phyloP scores from a whole-genome alignment of 371 early-diverging fungal species.

The Mortierella sp. region DNA sequence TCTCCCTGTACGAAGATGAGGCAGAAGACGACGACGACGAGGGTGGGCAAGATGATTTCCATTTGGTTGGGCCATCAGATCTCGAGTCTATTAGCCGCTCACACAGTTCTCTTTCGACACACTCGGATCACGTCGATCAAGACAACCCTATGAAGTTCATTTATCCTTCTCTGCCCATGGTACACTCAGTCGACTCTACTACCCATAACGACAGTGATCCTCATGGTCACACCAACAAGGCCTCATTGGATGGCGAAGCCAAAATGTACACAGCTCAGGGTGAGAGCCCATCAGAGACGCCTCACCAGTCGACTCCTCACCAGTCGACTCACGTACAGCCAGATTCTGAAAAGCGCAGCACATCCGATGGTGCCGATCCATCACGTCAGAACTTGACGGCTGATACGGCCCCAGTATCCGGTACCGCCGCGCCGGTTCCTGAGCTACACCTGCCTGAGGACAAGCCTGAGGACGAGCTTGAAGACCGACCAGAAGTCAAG shows the following conservation, averaged over 20 bases:
- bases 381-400: background rate
- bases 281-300: no score
- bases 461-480: background rate
- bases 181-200: slow-evolving; percentile 4
- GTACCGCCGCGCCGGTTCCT: background rate
- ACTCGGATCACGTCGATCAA: slow-evolving; percentile 22
- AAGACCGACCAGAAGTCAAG: background rate
- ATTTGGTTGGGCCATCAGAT: slow-evolving; percentile 38
- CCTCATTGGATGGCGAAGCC: background rate
- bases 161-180: slow-evolving; percentile 43
- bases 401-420: background rate
- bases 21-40: slow-evolving; percentile 5
- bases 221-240: background rate
- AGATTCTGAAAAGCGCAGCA: background rate
- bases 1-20: slow-evolving; percentile 14
- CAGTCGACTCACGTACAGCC: no score
- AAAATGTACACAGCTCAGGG: no score
- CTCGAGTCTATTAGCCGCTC: slow-evolving; percentile 27
- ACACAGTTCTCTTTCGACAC: slow-evolving; percentile 31
- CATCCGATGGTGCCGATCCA: background rate
- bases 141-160: slow-evolving; percentile 29
- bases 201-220: background rate
- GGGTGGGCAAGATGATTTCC: slow-evolving; percentile 27
- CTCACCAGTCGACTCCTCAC: no score
- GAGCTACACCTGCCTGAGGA: background rate